Evolutionary conservation across 2,329 filamentous ascomycete species (phyloP).

Genomic region (Furcasterigmium sp.): DNA sequence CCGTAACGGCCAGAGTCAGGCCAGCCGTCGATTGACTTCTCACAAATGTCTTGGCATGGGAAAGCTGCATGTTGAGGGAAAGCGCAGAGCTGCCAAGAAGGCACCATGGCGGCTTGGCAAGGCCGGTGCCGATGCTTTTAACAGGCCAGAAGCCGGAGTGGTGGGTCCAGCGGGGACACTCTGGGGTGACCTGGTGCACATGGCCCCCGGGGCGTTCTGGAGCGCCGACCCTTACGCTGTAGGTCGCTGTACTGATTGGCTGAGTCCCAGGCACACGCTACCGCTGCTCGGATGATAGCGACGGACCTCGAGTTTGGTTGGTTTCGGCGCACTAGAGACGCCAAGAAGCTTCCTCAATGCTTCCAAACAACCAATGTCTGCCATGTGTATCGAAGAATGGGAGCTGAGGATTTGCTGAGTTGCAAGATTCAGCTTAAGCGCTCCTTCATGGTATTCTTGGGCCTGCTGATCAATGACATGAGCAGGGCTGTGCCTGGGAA

Average conservation of each 20-base stretch:
- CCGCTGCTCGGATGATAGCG: not conserved
- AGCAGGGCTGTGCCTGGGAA: not conserved
- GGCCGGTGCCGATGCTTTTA: not conserved
- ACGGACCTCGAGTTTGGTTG: not conserved
- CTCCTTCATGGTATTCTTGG: too few species aligned
- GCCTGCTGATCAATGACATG: too few species aligned
- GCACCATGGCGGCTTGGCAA: not conserved
- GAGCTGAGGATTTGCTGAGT: too few species aligned
- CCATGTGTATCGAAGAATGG: not conserved
- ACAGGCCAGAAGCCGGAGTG: not conserved
- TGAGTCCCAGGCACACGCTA: not conserved
- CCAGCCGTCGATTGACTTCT: not conserved
- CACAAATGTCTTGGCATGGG: not conserved
- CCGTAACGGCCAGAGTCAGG: not conserved
- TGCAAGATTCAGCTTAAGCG: too few species aligned
- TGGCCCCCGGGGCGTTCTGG: not conserved
- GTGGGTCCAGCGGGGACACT: too few species aligned
- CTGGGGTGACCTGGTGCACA: not conserved
- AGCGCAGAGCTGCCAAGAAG: not conserved
- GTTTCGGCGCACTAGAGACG: constrained; percentile 1
- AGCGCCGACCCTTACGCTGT: not conserved
- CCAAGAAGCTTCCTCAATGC: not conserved
- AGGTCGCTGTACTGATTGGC: not conserved
- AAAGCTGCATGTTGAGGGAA: not conserved
- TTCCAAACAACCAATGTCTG: not conserved